Evolutionary conservation across 2,329 filamentous ascomycete species (phyloP).

Genomic region (Hymenoscyphus fructigenus): DNA sequence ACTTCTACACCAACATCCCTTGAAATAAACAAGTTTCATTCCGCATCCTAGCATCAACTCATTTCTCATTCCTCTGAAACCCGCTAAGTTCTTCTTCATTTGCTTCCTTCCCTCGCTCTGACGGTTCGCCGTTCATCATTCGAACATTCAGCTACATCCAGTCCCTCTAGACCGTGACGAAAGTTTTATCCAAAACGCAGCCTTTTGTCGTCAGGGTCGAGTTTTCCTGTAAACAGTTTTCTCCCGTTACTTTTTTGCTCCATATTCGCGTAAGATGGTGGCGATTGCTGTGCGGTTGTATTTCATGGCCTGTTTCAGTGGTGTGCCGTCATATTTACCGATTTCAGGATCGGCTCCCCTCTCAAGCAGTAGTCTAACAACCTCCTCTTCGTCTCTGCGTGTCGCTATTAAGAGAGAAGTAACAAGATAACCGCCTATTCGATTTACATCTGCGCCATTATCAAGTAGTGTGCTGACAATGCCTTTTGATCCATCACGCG

Average conservation of each 20-base stretch:
- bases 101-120: too few species aligned
- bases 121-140: too few species aligned
- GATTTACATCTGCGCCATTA: constrained; percentile 1
- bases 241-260: not conserved
- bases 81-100: too few species aligned
- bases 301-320: not conserved
- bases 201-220: not conserved
- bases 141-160: too few species aligned
- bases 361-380: too few species aligned
- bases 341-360: too few species aligned
- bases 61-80: not conserved
- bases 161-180: not conserved
- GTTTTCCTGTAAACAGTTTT: not conserved
- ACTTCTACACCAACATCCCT: not conserved
- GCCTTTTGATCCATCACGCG: not conserved
- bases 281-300: not conserved
- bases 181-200: not conserved
- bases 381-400: too few species aligned
- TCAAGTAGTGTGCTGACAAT: not conserved
- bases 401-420: too few species aligned
- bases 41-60: too few species aligned
- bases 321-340: too few species aligned
- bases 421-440: not conserved
- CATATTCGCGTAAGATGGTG: not conserved
- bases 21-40: not conserved